Percentiles rank a stretch among this genome's conserved stretches.
phyloP scores from a whole-genome alignment of 1,139 yeast species.

The Spencermartinsiella ligniputridi region DNA sequence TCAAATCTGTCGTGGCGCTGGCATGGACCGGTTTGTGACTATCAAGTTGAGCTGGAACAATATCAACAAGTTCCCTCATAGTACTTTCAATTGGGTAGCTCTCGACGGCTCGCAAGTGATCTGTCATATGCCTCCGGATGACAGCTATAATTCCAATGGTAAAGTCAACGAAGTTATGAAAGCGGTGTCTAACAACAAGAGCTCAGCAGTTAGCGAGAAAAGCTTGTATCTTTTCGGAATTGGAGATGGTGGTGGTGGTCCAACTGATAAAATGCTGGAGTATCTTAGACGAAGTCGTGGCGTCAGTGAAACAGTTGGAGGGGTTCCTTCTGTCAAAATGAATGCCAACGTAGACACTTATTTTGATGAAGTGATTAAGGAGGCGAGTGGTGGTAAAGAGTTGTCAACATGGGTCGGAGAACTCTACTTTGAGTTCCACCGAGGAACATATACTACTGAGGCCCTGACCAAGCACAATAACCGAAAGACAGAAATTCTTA shows the following conservation, averaged over 20 bases:
- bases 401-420: constrained; percentile 90
- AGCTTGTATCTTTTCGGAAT: constrained; percentile 79
- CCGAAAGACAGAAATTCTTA: constrained; percentile 64
- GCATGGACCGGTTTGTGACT: constrained; percentile 75
- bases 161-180: constrained; percentile 84
- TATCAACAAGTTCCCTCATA: constrained; percentile 78
- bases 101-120: constrained; percentile 85
- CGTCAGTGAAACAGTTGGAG: constrained; percentile 67
- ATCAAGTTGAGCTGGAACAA: constrained; percentile 94
- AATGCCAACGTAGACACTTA: constrained; percentile 9
- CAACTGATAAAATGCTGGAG: constrained; percentile 84
- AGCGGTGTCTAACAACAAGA: constrained; percentile 72
- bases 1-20: constrained; percentile 78
- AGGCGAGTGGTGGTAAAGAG: constrained; percentile 54
- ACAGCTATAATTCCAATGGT: constrained; percentile 87
- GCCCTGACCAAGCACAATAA: constrained; percentile 73
- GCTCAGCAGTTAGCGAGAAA: constrained; percentile 61
- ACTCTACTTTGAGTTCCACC: constrained; percentile 84
- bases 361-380: constrained; percentile 46
- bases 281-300: constrained; percentile 86
- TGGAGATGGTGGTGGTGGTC: constrained; percentile 99
- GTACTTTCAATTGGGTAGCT: constrained; percentile 91
- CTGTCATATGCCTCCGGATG: constrained; percentile 95
- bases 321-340: constrained; percentile 64
- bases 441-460: constrained; percentile 93